Evolutionary conservation across 2,329 filamentous ascomycete genomes (phyloP).

Genomic region (Daldinia sp.): DNA sequence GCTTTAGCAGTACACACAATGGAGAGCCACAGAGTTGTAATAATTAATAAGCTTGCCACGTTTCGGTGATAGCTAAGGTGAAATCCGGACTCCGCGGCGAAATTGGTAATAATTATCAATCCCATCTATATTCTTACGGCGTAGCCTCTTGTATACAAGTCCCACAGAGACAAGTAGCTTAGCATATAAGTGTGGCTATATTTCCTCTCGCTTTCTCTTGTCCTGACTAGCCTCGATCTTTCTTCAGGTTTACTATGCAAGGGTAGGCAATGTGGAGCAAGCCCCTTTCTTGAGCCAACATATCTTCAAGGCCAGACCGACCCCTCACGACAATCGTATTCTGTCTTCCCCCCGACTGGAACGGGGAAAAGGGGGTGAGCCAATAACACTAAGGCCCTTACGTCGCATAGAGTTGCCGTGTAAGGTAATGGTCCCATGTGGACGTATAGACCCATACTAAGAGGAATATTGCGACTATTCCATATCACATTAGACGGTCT

Average conservation of each 20-base stretch:
- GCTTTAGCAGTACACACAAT: conserved; percentile 15
- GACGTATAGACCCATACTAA: no score
- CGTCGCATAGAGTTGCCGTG: background rate
- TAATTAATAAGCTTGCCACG: background rate
- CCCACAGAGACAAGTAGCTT: background rate
- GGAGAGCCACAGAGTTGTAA: conserved; percentile 20
- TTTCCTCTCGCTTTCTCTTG: background rate
- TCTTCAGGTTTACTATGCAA: no score
- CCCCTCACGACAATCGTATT: background rate
- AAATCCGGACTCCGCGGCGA: background rate
- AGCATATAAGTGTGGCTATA: no score
- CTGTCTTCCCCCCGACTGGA: background rate
- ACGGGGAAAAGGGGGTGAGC: background rate
- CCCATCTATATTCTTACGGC: background rate
- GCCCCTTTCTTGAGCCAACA: background rate
- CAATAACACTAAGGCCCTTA: background rate
- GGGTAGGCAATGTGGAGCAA: no score
- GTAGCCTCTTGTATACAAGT: background rate
- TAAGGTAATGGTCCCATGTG: no score
- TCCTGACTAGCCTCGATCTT: background rate
- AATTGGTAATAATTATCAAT: background rate
- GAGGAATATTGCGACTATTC: background rate
- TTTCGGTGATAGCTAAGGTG: background rate
- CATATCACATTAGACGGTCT: background rate
- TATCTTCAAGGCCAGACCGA: background rate